Conservation (phyloP, 75 land plant species). For the Cryptomeria japonica region DNA sequence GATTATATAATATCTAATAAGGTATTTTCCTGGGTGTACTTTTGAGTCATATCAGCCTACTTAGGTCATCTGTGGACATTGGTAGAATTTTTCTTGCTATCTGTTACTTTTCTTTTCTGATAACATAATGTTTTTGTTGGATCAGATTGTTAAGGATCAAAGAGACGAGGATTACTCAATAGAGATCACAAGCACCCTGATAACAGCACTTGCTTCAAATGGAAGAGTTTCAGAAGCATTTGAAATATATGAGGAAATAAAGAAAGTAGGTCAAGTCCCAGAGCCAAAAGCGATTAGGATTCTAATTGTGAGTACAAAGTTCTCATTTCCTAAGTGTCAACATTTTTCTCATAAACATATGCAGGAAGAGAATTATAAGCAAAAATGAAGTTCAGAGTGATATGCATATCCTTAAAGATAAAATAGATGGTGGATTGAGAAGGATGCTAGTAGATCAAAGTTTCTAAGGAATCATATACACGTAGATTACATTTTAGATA, state of each 20-base stretch:
- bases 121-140: not conserved
- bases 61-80: not conserved
- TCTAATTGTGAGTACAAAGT: conserved; percentile 37
- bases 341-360: not conserved
- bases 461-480: not conserved
- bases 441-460: not conserved
- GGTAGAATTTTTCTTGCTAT: not conserved
- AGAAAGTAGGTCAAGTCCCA: conserved; percentile 21
- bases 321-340: not conserved
- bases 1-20: no score
- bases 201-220: conserved; percentile 39
- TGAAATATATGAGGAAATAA: conserved; percentile 42
- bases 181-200: conserved; percentile 42
- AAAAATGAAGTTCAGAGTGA: not conserved
- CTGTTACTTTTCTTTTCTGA: not conserved
- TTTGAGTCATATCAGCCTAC: no score
- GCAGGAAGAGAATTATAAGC: not conserved
- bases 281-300: conserved; percentile 32
- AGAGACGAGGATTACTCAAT: conserved; percentile 18
- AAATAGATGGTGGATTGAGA: not conserved
- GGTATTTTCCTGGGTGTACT: no score
- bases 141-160: conserved; percentile 33
- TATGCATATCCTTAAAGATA: not conserved
- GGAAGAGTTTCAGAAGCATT: conserved; percentile 43
- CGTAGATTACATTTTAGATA: not conserved